Conservation (phyloP, 129 eudicot genomes). For the Tanacetum coccineum region DNA sequence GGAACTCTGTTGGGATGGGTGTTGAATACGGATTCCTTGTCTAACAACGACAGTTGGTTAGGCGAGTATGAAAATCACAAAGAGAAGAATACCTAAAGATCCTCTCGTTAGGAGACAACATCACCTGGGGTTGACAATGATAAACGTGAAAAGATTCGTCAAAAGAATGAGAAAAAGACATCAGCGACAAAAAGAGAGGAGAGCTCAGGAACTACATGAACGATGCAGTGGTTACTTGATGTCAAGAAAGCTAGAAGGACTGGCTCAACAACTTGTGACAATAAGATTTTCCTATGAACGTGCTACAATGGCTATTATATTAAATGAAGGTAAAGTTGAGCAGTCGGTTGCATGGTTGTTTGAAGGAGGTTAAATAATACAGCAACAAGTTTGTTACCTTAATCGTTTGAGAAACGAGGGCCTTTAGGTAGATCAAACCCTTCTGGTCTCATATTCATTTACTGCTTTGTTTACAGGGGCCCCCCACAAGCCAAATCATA, state of each 20-base stretch:
- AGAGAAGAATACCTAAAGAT: slow-evolving; percentile 43
- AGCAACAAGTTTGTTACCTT: slow-evolving; percentile 4
- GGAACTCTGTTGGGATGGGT: too few species aligned
- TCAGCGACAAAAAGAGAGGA: too few species aligned
- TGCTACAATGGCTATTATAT: slow-evolving; percentile 77
- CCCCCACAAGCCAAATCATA: slow-evolving; percentile 39
- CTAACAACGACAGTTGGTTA: slow-evolving; percentile 77
- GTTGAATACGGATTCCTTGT: slow-evolving; percentile 39
- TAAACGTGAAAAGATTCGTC: too few species aligned
- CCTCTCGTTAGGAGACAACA: slow-evolving; percentile 43
- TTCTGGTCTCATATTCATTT: slow-evolving; percentile 11
- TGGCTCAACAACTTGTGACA: slow-evolving; percentile 64
- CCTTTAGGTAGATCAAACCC: slow-evolving; percentile 41
- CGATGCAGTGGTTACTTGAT: too few species aligned
- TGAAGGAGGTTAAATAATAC: neutral
- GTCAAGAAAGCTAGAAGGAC: too few species aligned
- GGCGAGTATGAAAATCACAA: slow-evolving; percentile 82
- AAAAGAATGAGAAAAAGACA: too few species aligned
- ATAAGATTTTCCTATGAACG: slow-evolving; percentile 77
- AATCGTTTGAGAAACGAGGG: slow-evolving; percentile 44
- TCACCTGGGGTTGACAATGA: too few species aligned
- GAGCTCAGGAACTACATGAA: too few species aligned
- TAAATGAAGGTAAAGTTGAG: too few species aligned
- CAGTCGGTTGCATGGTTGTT: too few species aligned
- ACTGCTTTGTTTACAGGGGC: slow-evolving; percentile 5